Evolutionary conservation across 2,329 filamentous ascomycete species (phyloP), one percentile per base, ranked within the genome.

Genomic region (Cladosporium sp.): DNA sequence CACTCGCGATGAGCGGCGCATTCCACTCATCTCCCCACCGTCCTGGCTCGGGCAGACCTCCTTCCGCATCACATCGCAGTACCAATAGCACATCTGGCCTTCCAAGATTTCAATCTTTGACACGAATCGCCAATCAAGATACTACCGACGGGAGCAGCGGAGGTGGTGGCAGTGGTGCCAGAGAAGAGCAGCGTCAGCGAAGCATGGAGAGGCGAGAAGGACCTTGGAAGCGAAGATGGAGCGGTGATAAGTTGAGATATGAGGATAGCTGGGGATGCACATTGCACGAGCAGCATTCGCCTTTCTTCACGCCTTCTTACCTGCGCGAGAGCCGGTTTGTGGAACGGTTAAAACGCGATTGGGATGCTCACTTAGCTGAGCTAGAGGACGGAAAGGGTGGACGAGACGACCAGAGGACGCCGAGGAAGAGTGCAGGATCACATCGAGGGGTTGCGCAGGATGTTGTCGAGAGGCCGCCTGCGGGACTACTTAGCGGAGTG

Each of bases 221-320:
- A 12, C 20, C 52, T 10, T 45, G 19, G 19, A 47, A 55, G 40
- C 25, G 36, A 28, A 37, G 55, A 25, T 57, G 55, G 55, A 57
- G 55, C 25, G 58, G 42, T 17, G 63, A 66, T 34, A 39, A 59
- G n/a, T 50, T 60, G 47, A 59, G 61, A 12, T 61, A 60, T 57
- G 58, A 48, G 32, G 61, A 65, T 35, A 57, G 60, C 9, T 22
- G 62, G 48, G 58, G 58, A 17, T 65, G 59, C 34, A 44, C 55
- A 28, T 55, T 60, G 28, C 63, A 65, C 35, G 64, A 68, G 6
- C 64, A 68, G 40, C 62, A 67, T 34, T 60, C 63, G 17, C 60
- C 64, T 5, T 93, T 93, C 78, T 91, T 96, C 72, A 81, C 87
- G 10, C 93, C 93, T 0, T 91, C 90, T 4, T 97, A 97, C 74